Base-by-base conservation (phyloP, 2,329 filamentous ascomycete species). In the Rhynchosporium graminicola region DNA sequence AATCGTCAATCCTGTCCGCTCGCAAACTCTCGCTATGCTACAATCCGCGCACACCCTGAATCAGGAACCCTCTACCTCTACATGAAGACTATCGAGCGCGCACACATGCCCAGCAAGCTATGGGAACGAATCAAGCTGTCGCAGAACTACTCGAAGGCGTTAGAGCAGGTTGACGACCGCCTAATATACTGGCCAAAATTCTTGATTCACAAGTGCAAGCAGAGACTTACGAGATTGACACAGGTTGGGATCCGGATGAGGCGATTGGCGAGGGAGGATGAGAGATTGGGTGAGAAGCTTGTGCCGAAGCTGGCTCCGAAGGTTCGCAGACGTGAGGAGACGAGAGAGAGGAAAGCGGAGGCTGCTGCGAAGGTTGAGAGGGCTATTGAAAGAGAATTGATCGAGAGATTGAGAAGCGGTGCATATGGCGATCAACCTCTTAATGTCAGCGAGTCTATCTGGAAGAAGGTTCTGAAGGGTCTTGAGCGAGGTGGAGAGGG, bases 141-240 rank as follows among this genome's bases (percentile, higher is more conserved):
- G 33, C 86, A 87, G 71, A 97, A 98, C 80, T 98, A 98, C 77
- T 86, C 87, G 67, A 90, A 93, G 74, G 95, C 95, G 0, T 84
- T 99, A 31, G 85, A 90, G 69, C 91, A 96, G 76, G 86, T 99
- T 68, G 92, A 97, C 75, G 85, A 91, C 70, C 85, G 89, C 55
- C 82, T 97, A 69, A 89, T 92, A 73, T 98, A 97, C 82, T 98
- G 92, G 83, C 93, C 94, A 60, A 96, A 97, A 76, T 97, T 96
- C 74, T 79, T 97, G 67, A 80, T 92, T 40, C 92, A 97, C 80
- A 97, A 96, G 79, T 95, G 92, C 82, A 99, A 99, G 82, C 95
- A 98, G 80, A 87, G 95, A 64, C 84, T 98, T 50, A 98, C 95
- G 9, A 83, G 95, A 55, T 76, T 99, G 72, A 96, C 92, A 57